Evolutionary conservation across 352 stramenopile species (phyloP).

Genomic region (Globisporangium apiculatum): DNA sequence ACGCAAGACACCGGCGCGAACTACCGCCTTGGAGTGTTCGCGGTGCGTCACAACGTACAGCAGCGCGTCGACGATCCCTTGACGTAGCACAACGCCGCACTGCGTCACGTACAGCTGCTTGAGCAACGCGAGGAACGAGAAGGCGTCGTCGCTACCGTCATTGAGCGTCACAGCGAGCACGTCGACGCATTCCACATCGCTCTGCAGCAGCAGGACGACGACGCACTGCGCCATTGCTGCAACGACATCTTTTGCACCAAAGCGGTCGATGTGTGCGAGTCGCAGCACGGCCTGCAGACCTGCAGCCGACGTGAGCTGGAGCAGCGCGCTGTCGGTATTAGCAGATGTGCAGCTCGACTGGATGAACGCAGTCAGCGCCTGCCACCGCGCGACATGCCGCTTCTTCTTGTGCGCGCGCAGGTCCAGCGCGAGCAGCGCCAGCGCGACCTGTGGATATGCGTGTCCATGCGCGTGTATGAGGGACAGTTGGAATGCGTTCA

Average conservation of each 20-base stretch:
- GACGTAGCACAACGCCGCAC: constrained; percentile 13
- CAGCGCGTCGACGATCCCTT: constrained; percentile 27
- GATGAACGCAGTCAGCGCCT: constrained; percentile 11
- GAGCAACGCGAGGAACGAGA: constrained; percentile 34
- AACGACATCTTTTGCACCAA: constrained; percentile 24
- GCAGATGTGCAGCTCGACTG: background rate
- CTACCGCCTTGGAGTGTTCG: constrained; percentile 36
- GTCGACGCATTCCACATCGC: background rate
- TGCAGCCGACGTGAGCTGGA: background rate
- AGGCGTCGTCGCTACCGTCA: constrained; percentile 1
- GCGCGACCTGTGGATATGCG: background rate
- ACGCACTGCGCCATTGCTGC: constrained; percentile 34
- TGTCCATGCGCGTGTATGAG: background rate
- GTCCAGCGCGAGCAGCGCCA: constrained; percentile 4
- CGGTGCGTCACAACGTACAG: constrained; percentile 26
- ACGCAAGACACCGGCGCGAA: constrained; percentile 31
- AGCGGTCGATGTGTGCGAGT: constrained; percentile 24
- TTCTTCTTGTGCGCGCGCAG: constrained; percentile 12
- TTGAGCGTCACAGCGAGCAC: constrained; percentile 4
- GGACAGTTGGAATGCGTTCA: background rate
- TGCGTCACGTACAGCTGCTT: constrained; percentile 79
- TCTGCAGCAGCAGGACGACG: constrained; percentile 14
- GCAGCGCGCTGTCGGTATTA: background rate
- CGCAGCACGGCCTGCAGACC: constrained; percentile 16
- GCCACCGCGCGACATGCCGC: constrained; percentile 8